phyloP scores from a whole-genome alignment of 2,329 filamentous ascomycete species.

The Scortechinia acanthostroma region DNA sequence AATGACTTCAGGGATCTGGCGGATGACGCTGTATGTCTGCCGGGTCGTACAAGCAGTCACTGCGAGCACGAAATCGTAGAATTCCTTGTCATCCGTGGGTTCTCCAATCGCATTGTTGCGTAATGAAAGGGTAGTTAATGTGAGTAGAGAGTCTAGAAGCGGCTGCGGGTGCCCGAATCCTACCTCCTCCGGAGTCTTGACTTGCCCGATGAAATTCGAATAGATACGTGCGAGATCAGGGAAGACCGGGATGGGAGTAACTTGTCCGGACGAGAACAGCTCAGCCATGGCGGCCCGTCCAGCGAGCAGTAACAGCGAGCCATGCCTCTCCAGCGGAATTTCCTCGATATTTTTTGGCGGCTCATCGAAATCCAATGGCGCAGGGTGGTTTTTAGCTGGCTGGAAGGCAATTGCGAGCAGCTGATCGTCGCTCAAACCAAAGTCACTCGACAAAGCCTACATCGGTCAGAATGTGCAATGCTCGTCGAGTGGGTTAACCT shows the following conservation, averaged over 20 bases:
- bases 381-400: slow-evolving; percentile 23
- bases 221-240: slow-evolving; percentile 41
- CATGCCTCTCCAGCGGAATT: slow-evolving; percentile 46
- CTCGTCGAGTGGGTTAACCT: slow-evolving; percentile 9
- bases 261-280: slow-evolving; percentile 9
- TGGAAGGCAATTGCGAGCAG: slow-evolving; percentile 32
- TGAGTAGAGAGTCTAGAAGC: slow-evolving; percentile 42
- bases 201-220: slow-evolving; percentile 37
- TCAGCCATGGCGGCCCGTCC: slow-evolving; percentile 31
- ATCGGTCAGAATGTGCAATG: neutral
- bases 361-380: slow-evolving; percentile 41
- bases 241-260: slow-evolving; percentile 34
- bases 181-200: slow-evolving; percentile 21
- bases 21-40: slow-evolving; percentile 23
- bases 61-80: slow-evolving; percentile 40
- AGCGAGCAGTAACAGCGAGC: slow-evolving; percentile 41
- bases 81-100: slow-evolving; percentile 37
- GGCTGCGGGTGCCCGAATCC: slow-evolving; percentile 36
- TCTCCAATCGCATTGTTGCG: slow-evolving; percentile 32
- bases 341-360: slow-evolving; percentile 39
- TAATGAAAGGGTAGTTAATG: slow-evolving; percentile 38
- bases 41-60: slow-evolving; percentile 23
- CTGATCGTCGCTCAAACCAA: slow-evolving; percentile 36
- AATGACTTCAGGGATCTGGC: slow-evolving; percentile 19
- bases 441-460: slow-evolving; percentile 41